Evolutionary conservation across 805 yeast species (phyloP).

Genomic region (Kuraishia hungarica): DNA sequence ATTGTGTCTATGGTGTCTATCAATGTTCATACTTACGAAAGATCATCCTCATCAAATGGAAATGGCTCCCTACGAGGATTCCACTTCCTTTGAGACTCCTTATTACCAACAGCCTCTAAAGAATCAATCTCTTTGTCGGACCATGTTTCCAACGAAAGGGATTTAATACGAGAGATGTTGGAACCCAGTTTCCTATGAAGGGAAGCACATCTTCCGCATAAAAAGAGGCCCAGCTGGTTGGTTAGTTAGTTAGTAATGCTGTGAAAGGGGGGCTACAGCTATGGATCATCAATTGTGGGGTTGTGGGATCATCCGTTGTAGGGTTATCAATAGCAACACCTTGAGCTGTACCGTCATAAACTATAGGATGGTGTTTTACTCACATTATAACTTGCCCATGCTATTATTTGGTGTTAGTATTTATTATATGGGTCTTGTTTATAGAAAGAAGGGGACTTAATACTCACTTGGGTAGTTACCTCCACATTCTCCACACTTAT

Average conservation of each 20-base stretch:
- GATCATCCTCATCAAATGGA: conserved; percentile 72
- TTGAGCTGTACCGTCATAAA: no score
- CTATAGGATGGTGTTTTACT: no score
- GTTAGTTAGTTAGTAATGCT: neutral
- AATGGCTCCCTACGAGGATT: conserved; percentile 60
- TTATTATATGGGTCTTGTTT: no score
- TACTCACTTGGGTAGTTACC: conserved; percentile 51
- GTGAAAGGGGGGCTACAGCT: no score
- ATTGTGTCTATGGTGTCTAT: no score
- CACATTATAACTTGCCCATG: conserved; percentile 23
- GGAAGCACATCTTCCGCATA: conserved; percentile 83
- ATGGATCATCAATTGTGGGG: no score
- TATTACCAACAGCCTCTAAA: conserved; percentile 47
- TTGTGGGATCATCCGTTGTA: no score
- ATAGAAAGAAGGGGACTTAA: neutral
- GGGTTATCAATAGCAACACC: no score
- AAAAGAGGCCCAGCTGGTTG: conserved; percentile 51
- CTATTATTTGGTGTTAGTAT: conserved; percentile 8
- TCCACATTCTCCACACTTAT: conserved; percentile 77
- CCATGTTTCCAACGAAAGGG: conserved; percentile 72
- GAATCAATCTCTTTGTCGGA: conserved; percentile 40
- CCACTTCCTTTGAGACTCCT: conserved; percentile 52
- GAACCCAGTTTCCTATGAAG: conserved; percentile 60
- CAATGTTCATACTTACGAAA: conserved; percentile 14
- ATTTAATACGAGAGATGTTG: conserved; percentile 58